phyloP scores from a whole-genome alignment of 1,139 yeast genomes.

The Kodamaea alishanica region DNA sequence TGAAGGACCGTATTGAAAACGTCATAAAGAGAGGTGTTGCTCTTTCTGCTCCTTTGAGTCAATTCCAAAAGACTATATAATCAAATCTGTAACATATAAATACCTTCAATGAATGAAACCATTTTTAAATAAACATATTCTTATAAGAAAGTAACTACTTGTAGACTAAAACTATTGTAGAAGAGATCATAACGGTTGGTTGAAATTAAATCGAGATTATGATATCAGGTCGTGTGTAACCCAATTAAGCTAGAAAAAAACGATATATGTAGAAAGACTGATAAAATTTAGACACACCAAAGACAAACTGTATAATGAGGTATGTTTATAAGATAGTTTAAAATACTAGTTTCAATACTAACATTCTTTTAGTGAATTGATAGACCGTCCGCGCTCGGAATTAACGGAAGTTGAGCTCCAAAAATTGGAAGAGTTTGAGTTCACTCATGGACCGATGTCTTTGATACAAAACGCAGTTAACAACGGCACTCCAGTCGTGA shows the following conservation, averaged over 20 bases:
- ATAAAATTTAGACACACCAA: not conserved
- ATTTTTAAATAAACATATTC: no score
- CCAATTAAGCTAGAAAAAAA: not conserved
- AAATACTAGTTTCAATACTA: conserved; percentile 7
- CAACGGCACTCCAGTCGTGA: conserved; percentile 71
- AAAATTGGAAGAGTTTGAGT: conserved; percentile 85
- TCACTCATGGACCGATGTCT: conserved; percentile 87
- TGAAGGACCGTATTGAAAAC: conserved; percentile 79
- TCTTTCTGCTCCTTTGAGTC: conserved; percentile 74
- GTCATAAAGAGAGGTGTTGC: conserved; percentile 74
- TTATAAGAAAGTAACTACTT: no score
- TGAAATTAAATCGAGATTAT: not conserved
- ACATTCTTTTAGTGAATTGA: conserved; percentile 46
- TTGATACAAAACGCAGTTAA: conserved; percentile 77
- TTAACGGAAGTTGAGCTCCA: conserved; percentile 76
- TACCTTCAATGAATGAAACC: no score
- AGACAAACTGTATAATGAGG: conserved; percentile 8
- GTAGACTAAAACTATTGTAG: no score
- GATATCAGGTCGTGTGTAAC: not conserved
- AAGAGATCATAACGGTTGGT: no score
- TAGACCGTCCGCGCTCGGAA: conserved; percentile 74
- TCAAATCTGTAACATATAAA: no score
- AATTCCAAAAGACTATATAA: conserved; percentile 18
- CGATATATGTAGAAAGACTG: conserved; percentile 1
- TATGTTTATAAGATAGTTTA: conserved; percentile 4